Conservation (phyloP, 495 filamentous ascomycete genomes). For the Tuber borchii region DNA sequence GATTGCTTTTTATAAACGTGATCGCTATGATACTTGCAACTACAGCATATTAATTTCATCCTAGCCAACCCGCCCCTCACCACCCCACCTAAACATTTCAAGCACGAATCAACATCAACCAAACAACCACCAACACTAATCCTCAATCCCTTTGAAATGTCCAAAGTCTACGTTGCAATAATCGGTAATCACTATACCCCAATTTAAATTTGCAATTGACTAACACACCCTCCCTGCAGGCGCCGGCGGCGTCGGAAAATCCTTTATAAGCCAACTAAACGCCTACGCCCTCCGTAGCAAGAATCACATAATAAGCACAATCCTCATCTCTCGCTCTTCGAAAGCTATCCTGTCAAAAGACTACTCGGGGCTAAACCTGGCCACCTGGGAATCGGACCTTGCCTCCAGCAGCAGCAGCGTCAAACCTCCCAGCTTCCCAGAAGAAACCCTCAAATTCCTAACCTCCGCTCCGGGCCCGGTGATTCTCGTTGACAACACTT, state of each 20-base stretch:
- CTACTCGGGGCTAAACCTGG: slow-evolving; percentile 54
- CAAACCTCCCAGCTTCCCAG: slow-evolving; percentile 53
- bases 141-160: slow-evolving; percentile 19
- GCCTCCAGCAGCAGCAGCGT: slow-evolving; percentile 49
- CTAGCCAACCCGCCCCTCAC: slow-evolving; percentile 10
- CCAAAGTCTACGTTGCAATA: slow-evolving; percentile 41
- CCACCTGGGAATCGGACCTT: slow-evolving; percentile 52
- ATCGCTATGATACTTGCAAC: not conserved
- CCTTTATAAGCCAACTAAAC: slow-evolving; percentile 76
- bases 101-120: slow-evolving; percentile 8
- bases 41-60: not conserved
- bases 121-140: slow-evolving; percentile 10
- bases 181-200: slow-evolving; percentile 42
- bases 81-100: slow-evolving; percentile 13
- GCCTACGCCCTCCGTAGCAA: slow-evolving; percentile 50
- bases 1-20: not conserved
- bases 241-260: slow-evolving; percentile 84
- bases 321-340: slow-evolving; percentile 73
- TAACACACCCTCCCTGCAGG: slow-evolving; percentile 50
- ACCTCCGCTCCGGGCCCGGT: slow-evolving; percentile 60
- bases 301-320: slow-evolving; percentile 58
- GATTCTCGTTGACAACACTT: slow-evolving; percentile 90
- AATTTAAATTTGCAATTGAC: not conserved
- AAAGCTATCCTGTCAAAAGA: slow-evolving; percentile 62
- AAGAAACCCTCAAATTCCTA: slow-evolving; percentile 64